phyloP scores from a whole-genome alignment of 345 rosid genomes.

The Sonneratia caseolaris region DNA sequence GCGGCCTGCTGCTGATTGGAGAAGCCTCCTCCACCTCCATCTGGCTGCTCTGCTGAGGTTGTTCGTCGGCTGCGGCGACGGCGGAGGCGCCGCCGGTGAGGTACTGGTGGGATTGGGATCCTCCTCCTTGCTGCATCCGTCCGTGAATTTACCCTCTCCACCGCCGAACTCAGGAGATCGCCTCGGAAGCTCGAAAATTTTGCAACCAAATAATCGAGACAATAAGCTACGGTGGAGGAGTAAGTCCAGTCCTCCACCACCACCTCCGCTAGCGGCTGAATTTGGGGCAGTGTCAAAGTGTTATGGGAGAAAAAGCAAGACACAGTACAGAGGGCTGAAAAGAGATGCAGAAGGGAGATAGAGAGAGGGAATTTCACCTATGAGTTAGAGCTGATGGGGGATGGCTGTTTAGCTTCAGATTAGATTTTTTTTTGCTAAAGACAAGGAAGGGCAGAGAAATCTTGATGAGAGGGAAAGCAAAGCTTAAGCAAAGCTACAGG shows the following conservation, averaged over 20 bases:
- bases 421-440: constrained; percentile 4
- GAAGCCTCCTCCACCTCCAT: constrained; percentile 71
- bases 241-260: constrained; percentile 9
- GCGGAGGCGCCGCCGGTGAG: constrained; percentile 4
- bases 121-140: constrained; percentile 26
- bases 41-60: constrained; percentile 9
- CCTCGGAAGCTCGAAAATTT: background rate
- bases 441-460: no score
- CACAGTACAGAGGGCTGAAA: background rate
- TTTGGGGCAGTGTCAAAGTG: background rate
- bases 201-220: no score
- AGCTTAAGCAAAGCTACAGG: background rate
- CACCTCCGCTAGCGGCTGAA: constrained; percentile 10
- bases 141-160: constrained; percentile 13
- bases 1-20: constrained; percentile 85
- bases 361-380: constrained; percentile 26
- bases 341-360: constrained; percentile 9
- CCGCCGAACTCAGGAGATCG: no score
- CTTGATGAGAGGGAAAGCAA: constrained; percentile 7
- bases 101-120: constrained; percentile 24
- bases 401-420: background rate
- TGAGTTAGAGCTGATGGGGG: constrained; percentile 29
- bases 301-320: no score
- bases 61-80: constrained; percentile 8
- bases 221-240: no score